A percentile compares a stretch with the other conserved stretches of the same genome.
phyloP scores from a whole-genome alignment of 2,329 filamentous ascomycete species.

The Basipetospora chlamydospora region DNA sequence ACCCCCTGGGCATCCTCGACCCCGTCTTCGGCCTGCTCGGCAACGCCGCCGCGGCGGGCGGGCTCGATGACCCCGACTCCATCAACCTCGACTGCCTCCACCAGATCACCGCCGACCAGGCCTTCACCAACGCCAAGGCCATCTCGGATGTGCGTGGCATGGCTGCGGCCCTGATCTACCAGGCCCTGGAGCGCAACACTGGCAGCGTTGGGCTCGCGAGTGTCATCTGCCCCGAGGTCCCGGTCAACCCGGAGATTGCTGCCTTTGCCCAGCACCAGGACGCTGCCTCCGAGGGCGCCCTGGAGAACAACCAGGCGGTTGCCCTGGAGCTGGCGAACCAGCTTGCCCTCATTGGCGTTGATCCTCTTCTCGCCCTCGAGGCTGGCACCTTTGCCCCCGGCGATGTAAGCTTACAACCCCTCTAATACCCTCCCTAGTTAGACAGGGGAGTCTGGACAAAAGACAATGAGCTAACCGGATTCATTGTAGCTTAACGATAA shows the following conservation, averaged over 20 bases:
- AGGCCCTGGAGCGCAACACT: conserved; percentile 37
- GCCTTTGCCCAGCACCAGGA: conserved; percentile 53
- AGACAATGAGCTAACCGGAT: too few relatives aligned
- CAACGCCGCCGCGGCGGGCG: conserved; percentile 30
- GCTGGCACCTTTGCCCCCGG: conserved; percentile 51
- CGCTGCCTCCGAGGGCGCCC: conserved; percentile 43
- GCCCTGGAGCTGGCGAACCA: conserved; percentile 43
- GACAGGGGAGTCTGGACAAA: too few relatives aligned
- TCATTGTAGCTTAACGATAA: conserved; percentile 7
- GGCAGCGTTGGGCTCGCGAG: conserved; percentile 28
- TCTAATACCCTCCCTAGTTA: background rate
- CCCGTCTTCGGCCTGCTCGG: conserved; percentile 32
- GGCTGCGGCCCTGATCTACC: conserved; percentile 39
- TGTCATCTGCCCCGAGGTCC: conserved; percentile 38
- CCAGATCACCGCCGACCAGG: conserved; percentile 39
- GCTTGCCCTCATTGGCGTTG: conserved; percentile 45
- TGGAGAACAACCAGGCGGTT: conserved; percentile 44
- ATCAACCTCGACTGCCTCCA: conserved; percentile 28
- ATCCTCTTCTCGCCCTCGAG: conserved; percentile 45
- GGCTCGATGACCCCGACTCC: conserved; percentile 26
- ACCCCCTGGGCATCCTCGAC: conserved; percentile 36
- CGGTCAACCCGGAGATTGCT: conserved; percentile 51
- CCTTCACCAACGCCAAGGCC: conserved; percentile 44
- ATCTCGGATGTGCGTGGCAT: conserved; percentile 35
- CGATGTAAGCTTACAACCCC: conserved; percentile 21